These are phyloP conservation scores for Viola pubescens DNA, from an alignment of 441 rosid species.

Conservation along the genomic window DNA sequence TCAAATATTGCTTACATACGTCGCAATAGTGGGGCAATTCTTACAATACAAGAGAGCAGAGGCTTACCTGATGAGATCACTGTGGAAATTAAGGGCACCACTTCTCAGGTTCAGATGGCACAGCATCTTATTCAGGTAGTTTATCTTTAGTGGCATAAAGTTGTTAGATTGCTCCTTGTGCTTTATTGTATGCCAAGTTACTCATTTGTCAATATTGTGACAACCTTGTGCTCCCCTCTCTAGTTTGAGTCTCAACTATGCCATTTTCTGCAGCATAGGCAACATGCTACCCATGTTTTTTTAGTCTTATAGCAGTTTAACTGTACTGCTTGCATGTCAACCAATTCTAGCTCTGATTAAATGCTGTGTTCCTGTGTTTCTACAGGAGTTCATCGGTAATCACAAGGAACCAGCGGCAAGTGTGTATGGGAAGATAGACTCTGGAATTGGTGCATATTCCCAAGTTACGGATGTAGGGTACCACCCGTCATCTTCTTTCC, in stretches of 20 bases:
- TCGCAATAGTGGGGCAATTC: slow-evolving; percentile 40
- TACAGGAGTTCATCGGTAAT: slow-evolving; percentile 42
- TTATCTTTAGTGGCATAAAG: background rate
- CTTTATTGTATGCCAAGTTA: too few species aligned
- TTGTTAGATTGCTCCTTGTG: background rate
- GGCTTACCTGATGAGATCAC: slow-evolving; percentile 49
- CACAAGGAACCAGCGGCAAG: slow-evolving; percentile 33
- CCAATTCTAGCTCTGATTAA: background rate
- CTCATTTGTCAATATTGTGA: too few species aligned
- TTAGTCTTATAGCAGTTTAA: too few species aligned
- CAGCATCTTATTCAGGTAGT: slow-evolving; percentile 46
- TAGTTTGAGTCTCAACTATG: too few species aligned
- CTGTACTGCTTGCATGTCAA: too few species aligned
- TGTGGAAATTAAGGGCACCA: slow-evolving; percentile 50
- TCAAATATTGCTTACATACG: slow-evolving; percentile 50
- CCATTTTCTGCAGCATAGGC: too few species aligned
- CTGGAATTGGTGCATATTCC: slow-evolving; percentile 31
- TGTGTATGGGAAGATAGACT: slow-evolving; percentile 33
- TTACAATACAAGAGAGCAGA: slow-evolving; percentile 41
- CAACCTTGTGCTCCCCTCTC: too few species aligned
- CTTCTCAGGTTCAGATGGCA: slow-evolving; percentile 46
- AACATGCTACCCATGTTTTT: too few species aligned
- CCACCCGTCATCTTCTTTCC: slow-evolving; percentile 24
- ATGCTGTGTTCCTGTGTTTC: background rate
- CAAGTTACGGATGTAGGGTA: slow-evolving; percentile 31